Percentiles rank a stretch among this genome's conserved stretches.
phyloP scores from a whole-genome alignment of 306 rosid species.

The Styphnolobium japonicum region DNA sequence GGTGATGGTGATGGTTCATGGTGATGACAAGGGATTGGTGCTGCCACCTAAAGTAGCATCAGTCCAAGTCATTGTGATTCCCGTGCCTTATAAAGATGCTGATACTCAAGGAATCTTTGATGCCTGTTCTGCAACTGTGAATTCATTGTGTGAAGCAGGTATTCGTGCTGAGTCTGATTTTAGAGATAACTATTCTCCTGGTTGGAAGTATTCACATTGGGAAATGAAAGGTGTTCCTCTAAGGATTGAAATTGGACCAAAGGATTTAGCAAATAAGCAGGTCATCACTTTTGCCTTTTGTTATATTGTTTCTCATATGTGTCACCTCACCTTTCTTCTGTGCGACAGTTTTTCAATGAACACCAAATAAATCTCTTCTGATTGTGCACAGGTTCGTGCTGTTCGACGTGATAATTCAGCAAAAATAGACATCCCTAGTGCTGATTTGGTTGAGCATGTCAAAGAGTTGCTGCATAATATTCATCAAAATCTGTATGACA shows the following conservation, averaged over 20 bases:
- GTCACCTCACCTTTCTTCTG: not conserved
- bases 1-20: conserved; percentile 97
- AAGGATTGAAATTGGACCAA: conserved; percentile 97
- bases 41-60: conserved; percentile 96
- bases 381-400: conserved; percentile 56
- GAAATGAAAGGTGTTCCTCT: conserved; percentile 99
- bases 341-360: not conserved
- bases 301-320: not conserved
- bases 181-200: conserved; percentile 90
- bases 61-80: conserved; percentile 82
- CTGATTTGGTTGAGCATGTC: conserved; percentile 57
- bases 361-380: not conserved
- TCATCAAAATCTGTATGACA: conserved; percentile 72
- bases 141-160: conserved; percentile 60
- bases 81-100: conserved; percentile 91
- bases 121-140: conserved; percentile 65
- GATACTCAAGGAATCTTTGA: conserved; percentile 72
- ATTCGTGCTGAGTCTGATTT: conserved; percentile 80
- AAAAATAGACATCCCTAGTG: conserved; percentile 64
- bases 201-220: conserved; percentile 99
- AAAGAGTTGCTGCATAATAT: conserved; percentile 50
- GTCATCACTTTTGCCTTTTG: conserved; percentile 27
- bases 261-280: conserved; percentile 85
- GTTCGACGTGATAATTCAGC: conserved; percentile 81
- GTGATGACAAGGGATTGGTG: conserved; percentile 93